Evolutionary conservation across 371 early-diverging fungal species (phyloP).

Genomic region (Rhizopus arrhizus): DNA sequence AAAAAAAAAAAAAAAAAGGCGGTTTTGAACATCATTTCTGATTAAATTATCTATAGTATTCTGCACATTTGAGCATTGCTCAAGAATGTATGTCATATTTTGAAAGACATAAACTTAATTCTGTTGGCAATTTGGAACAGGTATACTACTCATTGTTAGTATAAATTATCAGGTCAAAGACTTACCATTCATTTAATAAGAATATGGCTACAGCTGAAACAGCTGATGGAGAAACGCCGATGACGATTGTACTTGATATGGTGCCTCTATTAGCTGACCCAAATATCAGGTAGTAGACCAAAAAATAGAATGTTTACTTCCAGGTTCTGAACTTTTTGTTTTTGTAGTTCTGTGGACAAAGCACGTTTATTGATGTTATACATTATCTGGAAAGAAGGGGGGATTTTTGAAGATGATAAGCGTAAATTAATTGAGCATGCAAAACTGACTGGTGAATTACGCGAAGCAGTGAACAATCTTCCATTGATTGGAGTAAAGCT

Average conservation of each 20-base stretch:
- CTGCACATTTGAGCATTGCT: slow-evolving; percentile 90
- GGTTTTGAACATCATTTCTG: too few relatives aligned
- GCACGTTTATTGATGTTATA: slow-evolving; percentile 86
- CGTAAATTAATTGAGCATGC: slow-evolving; percentile 76
- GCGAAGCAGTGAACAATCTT: slow-evolving; percentile 79
- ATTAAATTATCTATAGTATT: slow-evolving; percentile 60
- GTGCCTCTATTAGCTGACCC: slow-evolving; percentile 82
- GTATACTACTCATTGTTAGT: slow-evolving; percentile 24
- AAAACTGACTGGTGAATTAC: slow-evolving; percentile 63
- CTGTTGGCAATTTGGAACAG: slow-evolving; percentile 83
- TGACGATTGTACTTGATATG: slow-evolving; percentile 84
- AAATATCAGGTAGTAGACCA: slow-evolving; percentile 40
- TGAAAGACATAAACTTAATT: slow-evolving; percentile 71
- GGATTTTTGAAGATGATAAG: slow-evolving; percentile 72
- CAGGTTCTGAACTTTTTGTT: not conserved
- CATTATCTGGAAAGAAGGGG: slow-evolving; percentile 72
- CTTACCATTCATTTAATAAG: slow-evolving; percentile 32
- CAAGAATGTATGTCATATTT: slow-evolving; percentile 87
- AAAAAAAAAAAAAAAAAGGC: not conserved
- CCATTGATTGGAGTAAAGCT: slow-evolving; percentile 65
- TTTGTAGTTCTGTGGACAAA: slow-evolving; percentile 71
- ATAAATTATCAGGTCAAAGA: slow-evolving; percentile 6
- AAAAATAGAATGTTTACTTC: not conserved
- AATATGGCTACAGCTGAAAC: slow-evolving; percentile 91
- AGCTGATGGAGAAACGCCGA: slow-evolving; percentile 77